phyloP scores from a whole-genome alignment of 345 rosid genomes.

The Carallia brachiata region DNA sequence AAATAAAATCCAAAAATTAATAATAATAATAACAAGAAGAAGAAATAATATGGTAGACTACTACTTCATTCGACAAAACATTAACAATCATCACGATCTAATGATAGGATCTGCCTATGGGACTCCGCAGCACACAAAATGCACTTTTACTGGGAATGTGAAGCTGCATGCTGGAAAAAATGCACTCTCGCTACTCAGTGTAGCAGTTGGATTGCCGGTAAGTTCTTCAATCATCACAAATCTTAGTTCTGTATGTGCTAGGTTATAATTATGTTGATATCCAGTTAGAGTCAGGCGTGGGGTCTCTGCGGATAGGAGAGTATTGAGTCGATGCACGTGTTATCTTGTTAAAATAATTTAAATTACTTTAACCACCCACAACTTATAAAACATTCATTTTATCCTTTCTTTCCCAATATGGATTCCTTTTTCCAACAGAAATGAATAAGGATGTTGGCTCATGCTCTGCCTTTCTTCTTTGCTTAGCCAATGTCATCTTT shows the following conservation, averaged over 20 bases:
- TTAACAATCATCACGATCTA: background rate
- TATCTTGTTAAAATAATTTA: too few relatives aligned
- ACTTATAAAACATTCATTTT: too few relatives aligned
- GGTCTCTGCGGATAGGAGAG: too few relatives aligned
- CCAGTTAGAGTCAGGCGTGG: too few relatives aligned
- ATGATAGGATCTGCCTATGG: slow-evolving; percentile 23
- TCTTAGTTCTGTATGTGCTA: too few relatives aligned
- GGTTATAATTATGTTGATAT: too few relatives aligned
- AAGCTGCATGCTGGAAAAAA: slow-evolving; percentile 25
- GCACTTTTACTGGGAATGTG: slow-evolving; percentile 20
- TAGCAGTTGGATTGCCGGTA: slow-evolving; percentile 34
- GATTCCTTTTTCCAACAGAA: too few relatives aligned
- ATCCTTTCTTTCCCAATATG: too few relatives aligned
- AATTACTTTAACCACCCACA: too few relatives aligned
- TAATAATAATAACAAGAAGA: background rate
- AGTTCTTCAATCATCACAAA: background rate
- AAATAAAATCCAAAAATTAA: background rate
- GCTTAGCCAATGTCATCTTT: background rate
- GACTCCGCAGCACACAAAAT: slow-evolving; percentile 14
- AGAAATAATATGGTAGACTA: background rate
- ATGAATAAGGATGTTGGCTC: too few relatives aligned
- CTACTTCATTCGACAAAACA: background rate
- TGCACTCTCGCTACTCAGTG: slow-evolving; percentile 25
- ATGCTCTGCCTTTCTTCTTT: background rate
- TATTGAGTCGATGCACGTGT: too few relatives aligned